Evolutionary conservation across 202 grass and related monocot genomes (phyloP), one percentile per base, ranked within the genome.

Genomic region (Zizania palustris): DNA sequence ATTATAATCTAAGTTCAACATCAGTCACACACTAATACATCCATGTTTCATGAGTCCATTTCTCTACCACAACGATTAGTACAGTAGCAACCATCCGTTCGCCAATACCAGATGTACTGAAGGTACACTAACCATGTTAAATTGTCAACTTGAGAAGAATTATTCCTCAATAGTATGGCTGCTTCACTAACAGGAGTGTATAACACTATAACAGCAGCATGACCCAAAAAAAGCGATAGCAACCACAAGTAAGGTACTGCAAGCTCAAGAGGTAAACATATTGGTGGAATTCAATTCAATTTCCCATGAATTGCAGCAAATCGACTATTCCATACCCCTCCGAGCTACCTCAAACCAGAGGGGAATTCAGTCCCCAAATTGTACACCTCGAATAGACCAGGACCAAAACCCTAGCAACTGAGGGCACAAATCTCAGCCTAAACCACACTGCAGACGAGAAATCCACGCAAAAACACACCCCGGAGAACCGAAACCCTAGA

Each of bases 371-470:
- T 44, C 81, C 63, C 57, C 64, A 88, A 88, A 88, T 76, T 84
- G 58, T 3, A 35, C 74, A 12, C 9, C n/a, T 14, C 13, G 10
- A 40, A 64, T 45, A 37, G 14, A 16, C 7, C 46, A 21, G 69
- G 14, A n/a, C 5, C 76, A 74, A 84, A 62, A 74, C 64, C 70
- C 80, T 84, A 84, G 70, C 3, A 39, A 67, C 34, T 36, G 16
- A 14, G 1, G 9, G 48, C 57, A 16, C 57, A 49, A 60, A 75
- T 65, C 70, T 9, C 0, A 40, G 54, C 20, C 15, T 7, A 35
- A 35, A 80, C 60, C 70, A 1, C 15, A 35, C 67, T 56, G 19
- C 63, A 55, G 49, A 45, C 43, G 6, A 53, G 48, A 42, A 64
- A 38, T 80, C 75, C 8, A 51, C 11, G 0, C 58, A 65, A 1